Conservation (phyloP, 495 filamentous ascomycete species). For the Glutinoglossum americanum region DNA sequence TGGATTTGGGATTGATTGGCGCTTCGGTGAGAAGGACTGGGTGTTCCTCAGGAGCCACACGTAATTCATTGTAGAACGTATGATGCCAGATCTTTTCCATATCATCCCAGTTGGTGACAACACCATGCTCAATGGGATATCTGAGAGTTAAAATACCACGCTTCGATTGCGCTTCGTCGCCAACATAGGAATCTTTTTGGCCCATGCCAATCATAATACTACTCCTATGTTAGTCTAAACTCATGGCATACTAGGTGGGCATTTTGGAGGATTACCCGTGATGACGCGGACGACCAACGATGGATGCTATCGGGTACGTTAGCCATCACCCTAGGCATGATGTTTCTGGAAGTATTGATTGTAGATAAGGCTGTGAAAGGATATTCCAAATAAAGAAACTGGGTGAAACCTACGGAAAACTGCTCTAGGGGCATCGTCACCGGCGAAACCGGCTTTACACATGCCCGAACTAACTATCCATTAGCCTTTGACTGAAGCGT, state of each 20-base stretch:
- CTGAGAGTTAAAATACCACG: slow-evolving; percentile 98
- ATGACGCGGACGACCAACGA: slow-evolving; percentile 97
- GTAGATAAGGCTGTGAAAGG: not conserved
- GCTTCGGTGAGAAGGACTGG: slow-evolving; percentile 97
- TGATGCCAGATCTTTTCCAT: slow-evolving; percentile 99
- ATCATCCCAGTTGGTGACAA: slow-evolving; percentile 99
- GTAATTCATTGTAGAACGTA: slow-evolving; percentile 99
- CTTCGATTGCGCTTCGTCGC: slow-evolving; percentile 98
- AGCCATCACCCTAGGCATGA: not conserved
- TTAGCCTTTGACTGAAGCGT: slow-evolving; percentile 22
- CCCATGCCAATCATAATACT: slow-evolving; percentile 99
- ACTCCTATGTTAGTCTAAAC: slow-evolving; percentile 1
- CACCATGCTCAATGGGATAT: slow-evolving; percentile 99
- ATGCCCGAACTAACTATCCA: slow-evolving; percentile 74
- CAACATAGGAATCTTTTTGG: slow-evolving; percentile 99
- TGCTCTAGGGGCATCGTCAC: slow-evolving; percentile 98
- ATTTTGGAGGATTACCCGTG: slow-evolving; percentile 60
- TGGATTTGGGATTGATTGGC: slow-evolving; percentile 99
- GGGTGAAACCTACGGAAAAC: slow-evolving; percentile 89
- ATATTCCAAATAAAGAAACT: not conserved
- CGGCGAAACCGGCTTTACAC: slow-evolving; percentile 99
- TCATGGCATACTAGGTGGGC: slow-evolving; percentile 5
- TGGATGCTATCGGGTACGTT: slow-evolving; percentile 48
- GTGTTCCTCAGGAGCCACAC: slow-evolving; percentile 99
- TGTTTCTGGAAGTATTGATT: not conserved